Evolutionary conservation across 2,329 filamentous ascomycete species (phyloP).

Genomic region (Pseudogymnoascus sp.): DNA sequence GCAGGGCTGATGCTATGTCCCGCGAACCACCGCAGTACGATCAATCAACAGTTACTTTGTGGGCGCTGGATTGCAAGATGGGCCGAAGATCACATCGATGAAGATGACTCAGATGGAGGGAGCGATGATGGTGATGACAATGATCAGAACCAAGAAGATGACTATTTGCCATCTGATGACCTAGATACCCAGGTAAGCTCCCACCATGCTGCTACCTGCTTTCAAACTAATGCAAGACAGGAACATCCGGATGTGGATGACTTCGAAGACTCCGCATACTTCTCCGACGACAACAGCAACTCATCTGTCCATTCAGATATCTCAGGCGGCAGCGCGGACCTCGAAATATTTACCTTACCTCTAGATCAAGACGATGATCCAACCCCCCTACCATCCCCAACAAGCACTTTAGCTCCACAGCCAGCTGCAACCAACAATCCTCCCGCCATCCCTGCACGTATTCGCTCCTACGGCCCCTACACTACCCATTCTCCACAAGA

Average conservation of each 20-base stretch:
- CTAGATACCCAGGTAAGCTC: background rate
- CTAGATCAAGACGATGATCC: background rate
- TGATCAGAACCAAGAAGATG: background rate
- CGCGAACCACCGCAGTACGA: background rate
- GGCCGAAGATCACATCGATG: background rate
- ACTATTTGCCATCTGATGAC: background rate
- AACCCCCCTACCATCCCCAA: background rate
- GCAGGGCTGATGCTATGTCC: background rate
- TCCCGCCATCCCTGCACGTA: background rate
- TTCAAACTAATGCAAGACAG: background rate
- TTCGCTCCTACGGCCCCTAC: background rate
- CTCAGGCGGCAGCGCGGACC: background rate
- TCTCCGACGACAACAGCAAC: background rate
- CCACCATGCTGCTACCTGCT: background rate
- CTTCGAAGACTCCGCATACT: background rate
- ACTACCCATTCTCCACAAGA: background rate
- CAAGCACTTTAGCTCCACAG: background rate
- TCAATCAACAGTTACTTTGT: background rate
- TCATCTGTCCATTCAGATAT: background rate
- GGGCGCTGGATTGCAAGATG: background rate
- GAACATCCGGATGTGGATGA: background rate
- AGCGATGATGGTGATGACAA: background rate
- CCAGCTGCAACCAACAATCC: background rate
- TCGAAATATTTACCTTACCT: background rate
- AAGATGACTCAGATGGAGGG: background rate